Base-by-base conservation (phyloP, 495 filamentous ascomycete species). In the Aspergillus nidulans region DNA sequence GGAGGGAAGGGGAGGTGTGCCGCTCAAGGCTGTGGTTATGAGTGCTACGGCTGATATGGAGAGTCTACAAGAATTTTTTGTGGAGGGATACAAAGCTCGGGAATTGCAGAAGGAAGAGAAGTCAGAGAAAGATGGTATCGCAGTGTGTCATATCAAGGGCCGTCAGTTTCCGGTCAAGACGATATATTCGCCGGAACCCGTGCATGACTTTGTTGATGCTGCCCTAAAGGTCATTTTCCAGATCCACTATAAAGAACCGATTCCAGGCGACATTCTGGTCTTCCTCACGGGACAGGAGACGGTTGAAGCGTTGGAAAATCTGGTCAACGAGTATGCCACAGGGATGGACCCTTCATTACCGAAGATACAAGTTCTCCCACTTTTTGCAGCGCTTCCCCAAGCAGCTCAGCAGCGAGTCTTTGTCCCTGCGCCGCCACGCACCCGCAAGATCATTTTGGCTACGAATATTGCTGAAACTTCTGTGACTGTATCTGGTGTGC, bases 391-490 rank as follows among this genome's bases (percentile, higher is more conserved):
- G 13, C 75, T 90, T 7, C 81, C 87, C 8, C 87, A 91, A 53
- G 77, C 79, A 56, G 85, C 86, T 1, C 95, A 99, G 61, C 89
- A 95, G 60, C 78, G 83, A 18, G 89, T 92, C 21, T 99, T 99
- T 64, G 76, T 83, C 21, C 88, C 86, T 6, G 77, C 90, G 24
- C 86, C 89, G 1, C 80, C 82, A 9, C 76, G 77, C 18, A 95
- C 88, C 0, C 81, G 95, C 36, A 99, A 97, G 62, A 71, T 99
- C 7, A 90, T 99, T 10, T 77, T 99, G 3, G 82, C 91, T 0
- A 99, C 95, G 13, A 99, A 99, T 68, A 97, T 99, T 58, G 95
- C 95, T 20, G 95, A 99, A 63, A 97, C 95, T 0, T 99, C 95
- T 1, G 87, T 99, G 50, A 99, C 95, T 0, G 91, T 99, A 0